Conservation (phyloP, 495 filamentous ascomycete species). For the Aspergillus sparsus region DNA sequence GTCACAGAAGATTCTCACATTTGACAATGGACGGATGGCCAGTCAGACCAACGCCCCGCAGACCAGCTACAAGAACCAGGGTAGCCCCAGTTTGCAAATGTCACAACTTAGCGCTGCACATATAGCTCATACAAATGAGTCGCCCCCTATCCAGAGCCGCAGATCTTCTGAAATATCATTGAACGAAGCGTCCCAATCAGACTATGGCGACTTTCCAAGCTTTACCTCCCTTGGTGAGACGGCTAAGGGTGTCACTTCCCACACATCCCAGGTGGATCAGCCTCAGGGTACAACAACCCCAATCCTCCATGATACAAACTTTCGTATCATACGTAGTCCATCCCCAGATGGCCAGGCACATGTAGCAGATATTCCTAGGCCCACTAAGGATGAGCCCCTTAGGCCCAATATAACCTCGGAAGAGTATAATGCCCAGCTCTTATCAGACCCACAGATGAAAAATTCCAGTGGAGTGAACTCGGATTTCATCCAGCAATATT, state of each 20-base stretch:
- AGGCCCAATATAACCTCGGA: slow-evolving; percentile 70
- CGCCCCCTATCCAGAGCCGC: background rate
- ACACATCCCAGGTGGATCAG: background rate
- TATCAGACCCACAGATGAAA: slow-evolving; percentile 78
- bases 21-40: slow-evolving; percentile 67
- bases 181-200: slow-evolving; percentile 33
- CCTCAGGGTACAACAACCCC: background rate
- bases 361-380: slow-evolving; percentile 2
- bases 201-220: slow-evolving; percentile 51
- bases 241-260: background rate
- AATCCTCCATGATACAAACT: background rate
- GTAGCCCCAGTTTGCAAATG: slow-evolving; percentile 75
- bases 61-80: slow-evolving; percentile 71
- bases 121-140: background rate
- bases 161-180: background rate
- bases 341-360: slow-evolving; percentile 3
- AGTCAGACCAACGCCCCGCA: slow-evolving; percentile 61
- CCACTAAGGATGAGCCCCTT: slow-evolving; percentile 21
- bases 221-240: slow-evolving; percentile 31
- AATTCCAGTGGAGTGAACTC: slow-evolving; percentile 87
- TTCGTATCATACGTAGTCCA: background rate
- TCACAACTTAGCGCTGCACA: slow-evolving; percentile 55
- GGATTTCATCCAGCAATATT: slow-evolving; percentile 90
- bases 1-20: slow-evolving; percentile 75
- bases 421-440: slow-evolving; percentile 81